Evolutionary conservation across 805 yeast species (phyloP).

Genomic region (Metschnikowia lachancei): DNA sequence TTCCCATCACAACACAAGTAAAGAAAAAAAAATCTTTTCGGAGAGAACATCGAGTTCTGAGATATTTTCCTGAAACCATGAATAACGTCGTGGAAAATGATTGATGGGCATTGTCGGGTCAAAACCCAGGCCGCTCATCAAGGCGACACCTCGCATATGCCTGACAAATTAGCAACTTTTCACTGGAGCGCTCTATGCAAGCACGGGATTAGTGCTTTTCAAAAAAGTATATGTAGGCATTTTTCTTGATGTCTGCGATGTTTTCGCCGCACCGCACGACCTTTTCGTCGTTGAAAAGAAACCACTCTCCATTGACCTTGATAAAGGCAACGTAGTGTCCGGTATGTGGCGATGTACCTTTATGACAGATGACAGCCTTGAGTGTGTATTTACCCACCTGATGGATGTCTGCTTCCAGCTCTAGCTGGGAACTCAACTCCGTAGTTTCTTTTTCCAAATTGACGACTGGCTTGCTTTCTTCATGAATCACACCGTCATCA

Average conservation of each 20-base stretch:
- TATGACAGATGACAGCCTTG: conserved; percentile 76
- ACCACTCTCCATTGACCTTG: conserved; percentile 56
- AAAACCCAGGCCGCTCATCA: not conserved
- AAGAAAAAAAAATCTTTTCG: no score
- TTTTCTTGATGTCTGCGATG: conserved; percentile 43
- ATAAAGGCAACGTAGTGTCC: conserved; percentile 89
- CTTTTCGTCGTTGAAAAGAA: conserved; percentile 84
- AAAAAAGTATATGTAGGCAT: conserved; percentile 51
- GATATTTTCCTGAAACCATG: not conserved
- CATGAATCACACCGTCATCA: conserved; percentile 61
- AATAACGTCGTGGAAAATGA: no score
- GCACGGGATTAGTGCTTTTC: conserved; percentile 6
- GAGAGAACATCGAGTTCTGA: no score
- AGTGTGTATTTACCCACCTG: conserved; percentile 41
- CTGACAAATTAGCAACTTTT: not conserved
- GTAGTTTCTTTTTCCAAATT: conserved; percentile 29
- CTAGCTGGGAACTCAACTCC: conserved; percentile 18
- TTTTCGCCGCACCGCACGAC: conserved; percentile 57
- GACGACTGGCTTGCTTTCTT: conserved; percentile 19
- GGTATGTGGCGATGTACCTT: conserved; percentile 84
- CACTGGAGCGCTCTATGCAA: conserved; percentile 1
- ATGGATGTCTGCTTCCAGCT: conserved; percentile 13
- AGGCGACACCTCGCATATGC: conserved; percentile 1
- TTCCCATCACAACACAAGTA: not conserved
- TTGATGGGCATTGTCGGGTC: no score